Evolutionary conservation across 2,329 filamentous ascomycete species (phyloP).

Genomic region (Acrocalymma vagum): DNA sequence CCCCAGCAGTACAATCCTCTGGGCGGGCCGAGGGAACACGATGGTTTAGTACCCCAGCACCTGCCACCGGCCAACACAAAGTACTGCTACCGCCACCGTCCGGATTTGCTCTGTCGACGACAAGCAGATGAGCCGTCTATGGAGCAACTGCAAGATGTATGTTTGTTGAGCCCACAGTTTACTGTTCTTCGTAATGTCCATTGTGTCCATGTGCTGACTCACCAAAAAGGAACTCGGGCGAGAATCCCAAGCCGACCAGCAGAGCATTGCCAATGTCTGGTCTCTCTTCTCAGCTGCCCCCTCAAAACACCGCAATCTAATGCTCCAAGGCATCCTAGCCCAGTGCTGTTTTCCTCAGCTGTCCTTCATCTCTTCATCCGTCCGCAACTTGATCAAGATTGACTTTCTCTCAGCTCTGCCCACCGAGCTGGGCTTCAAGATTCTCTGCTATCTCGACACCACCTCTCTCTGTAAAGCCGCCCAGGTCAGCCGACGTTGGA

Average conservation of each 20-base stretch:
- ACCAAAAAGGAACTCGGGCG: constrained; percentile 83
- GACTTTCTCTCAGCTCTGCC: constrained; percentile 93
- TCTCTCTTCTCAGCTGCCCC: constrained; percentile 96
- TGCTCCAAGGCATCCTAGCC: constrained; percentile 94
- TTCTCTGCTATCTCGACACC: constrained; percentile 91
- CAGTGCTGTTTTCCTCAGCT: constrained; percentile 98
- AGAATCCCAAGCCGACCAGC: constrained; percentile 84
- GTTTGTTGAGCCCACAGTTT: constrained; percentile 38
- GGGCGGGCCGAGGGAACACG: constrained; percentile 60
- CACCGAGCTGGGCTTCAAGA: constrained; percentile 90
- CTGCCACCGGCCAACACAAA: constrained; percentile 72
- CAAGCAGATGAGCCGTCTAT: constrained; percentile 96
- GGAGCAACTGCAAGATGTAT: constrained; percentile 88
- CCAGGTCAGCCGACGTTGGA: constrained; percentile 90
- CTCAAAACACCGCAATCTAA: constrained; percentile 90
- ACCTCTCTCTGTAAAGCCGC: constrained; percentile 94
- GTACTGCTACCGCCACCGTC: constrained; percentile 94
- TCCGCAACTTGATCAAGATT: constrained; percentile 95
- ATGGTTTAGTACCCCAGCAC: constrained; percentile 38
- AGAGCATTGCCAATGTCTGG: constrained; percentile 97
- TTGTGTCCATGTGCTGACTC: too few species aligned
- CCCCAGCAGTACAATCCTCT: constrained; percentile 86
- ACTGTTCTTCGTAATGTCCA: constrained; percentile 29
- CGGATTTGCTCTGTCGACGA: constrained; percentile 90
- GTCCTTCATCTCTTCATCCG: constrained; percentile 87